Evolutionary conservation across 2,329 filamentous ascomycete species (phyloP).

Genomic region (Ophidiomyces ophidiicola): DNA sequence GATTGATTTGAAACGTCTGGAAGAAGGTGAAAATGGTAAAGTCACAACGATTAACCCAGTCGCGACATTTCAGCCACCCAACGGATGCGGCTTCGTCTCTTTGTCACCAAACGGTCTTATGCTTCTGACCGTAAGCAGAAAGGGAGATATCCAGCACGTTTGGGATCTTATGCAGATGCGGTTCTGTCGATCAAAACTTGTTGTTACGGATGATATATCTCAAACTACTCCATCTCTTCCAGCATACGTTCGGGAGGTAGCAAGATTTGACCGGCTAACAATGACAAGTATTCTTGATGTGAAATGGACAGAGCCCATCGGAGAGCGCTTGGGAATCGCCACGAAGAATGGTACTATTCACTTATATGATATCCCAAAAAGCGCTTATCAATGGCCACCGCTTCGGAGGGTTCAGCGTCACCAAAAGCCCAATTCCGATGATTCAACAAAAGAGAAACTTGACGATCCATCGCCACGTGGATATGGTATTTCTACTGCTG

Average conservation of each 20-base stretch:
- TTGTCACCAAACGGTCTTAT: conserved; percentile 38
- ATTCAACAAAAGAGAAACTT: conserved; percentile 35
- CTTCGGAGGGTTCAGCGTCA: conserved; percentile 39
- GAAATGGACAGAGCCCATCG: conserved; percentile 69
- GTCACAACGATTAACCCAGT: conserved; percentile 27
- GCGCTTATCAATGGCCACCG: conserved; percentile 78
- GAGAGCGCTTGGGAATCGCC: conserved; percentile 74
- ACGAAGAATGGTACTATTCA: conserved; percentile 94
- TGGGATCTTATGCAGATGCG: conserved; percentile 41
- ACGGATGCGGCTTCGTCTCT: conserved; percentile 40
- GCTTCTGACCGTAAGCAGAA: conserved; percentile 37
- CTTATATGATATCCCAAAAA: conserved; percentile 71
- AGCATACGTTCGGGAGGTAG: conserved; percentile 60
- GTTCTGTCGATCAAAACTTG: conserved; percentile 30
- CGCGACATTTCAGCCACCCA: conserved; percentile 37
- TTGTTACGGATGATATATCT: conserved; percentile 27
- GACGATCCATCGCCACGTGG: conserved; percentile 31
- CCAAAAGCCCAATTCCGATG: conserved; percentile 15
- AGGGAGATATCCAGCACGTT: conserved; percentile 40
- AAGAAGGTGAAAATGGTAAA: conserved; percentile 29
- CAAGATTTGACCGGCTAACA: conserved; percentile 82
- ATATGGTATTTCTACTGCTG: conserved; percentile 54
- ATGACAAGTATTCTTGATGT: conserved; percentile 84
- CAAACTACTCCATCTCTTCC: conserved; percentile 15
- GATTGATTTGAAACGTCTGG: conserved; percentile 35